These are phyloP conservation scores for Effrenium voratum DNA, from an alignment of 73 alveolate genomes.

Conservation along the genomic window DNA sequence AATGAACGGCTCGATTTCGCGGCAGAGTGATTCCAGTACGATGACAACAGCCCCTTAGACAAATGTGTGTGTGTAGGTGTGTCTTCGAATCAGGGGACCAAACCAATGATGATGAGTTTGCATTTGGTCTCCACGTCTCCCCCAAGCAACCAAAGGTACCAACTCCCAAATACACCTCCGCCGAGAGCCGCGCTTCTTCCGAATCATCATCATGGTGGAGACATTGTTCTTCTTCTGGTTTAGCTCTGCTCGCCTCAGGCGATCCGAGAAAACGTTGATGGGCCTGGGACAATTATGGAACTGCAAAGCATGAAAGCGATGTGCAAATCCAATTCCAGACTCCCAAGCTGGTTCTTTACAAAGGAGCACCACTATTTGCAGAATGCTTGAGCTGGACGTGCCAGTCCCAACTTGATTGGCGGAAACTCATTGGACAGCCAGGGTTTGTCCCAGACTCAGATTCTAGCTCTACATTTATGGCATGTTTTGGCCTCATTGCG, in stretches of 20 bases:
- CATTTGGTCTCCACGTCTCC: not conserved
- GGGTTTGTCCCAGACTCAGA: too few relatives aligned
- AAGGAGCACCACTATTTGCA: too few relatives aligned
- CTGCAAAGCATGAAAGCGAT: not conserved
- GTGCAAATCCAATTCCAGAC: not conserved
- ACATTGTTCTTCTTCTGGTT: constrained; percentile 71
- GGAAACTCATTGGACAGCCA: too few relatives aligned
- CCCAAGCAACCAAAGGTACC: not conserved
- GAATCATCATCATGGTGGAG: constrained; percentile 78
- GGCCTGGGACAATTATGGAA: not conserved
- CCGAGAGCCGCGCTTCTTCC: constrained; percentile 26
- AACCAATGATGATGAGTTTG: not conserved
- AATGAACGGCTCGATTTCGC: too few relatives aligned
- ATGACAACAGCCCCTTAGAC: too few relatives aligned
- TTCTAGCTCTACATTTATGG: too few relatives aligned
- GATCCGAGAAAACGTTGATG: not conserved
- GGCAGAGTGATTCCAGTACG: too few relatives aligned
- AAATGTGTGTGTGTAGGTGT: too few relatives aligned
- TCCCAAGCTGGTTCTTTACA: not conserved
- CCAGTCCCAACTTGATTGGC: too few relatives aligned
- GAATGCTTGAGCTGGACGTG: too few relatives aligned
- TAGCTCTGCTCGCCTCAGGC: constrained; percentile 60
- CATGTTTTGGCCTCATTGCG: too few relatives aligned
- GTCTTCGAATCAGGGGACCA: too few relatives aligned
- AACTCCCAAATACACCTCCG: not conserved